Percentiles rank a stretch among this genome's conserved stretches.
Conservation (phyloP, 176 grass and related monocot species). For the Aegilops umbellulata region DNA sequence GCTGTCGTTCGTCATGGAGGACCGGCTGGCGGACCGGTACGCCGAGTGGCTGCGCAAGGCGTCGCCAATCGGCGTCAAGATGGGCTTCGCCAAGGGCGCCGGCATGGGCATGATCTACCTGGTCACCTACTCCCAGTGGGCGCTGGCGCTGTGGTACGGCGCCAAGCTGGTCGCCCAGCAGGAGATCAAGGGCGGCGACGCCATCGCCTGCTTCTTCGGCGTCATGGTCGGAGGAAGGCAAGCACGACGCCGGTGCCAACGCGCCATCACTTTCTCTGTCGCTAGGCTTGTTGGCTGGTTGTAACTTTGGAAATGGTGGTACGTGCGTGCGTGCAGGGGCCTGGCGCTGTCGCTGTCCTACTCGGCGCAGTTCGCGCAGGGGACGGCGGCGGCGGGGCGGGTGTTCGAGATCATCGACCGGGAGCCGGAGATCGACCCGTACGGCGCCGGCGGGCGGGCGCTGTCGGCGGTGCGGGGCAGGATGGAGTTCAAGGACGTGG, state of each 20-base stretch:
- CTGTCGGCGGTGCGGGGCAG: conserved; percentile 11
- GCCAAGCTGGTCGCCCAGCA: conserved; percentile 39
- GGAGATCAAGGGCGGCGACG: conserved; percentile 52
- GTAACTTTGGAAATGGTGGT: too few relatives aligned
- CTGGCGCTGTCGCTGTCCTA: conserved; percentile 57
- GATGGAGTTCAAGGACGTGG: conserved; percentile 59
- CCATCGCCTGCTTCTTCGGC: conserved; percentile 70
- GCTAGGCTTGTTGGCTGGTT: too few relatives aligned
- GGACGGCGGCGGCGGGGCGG: conserved; percentile 42
- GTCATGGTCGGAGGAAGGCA: conserved; percentile 69
- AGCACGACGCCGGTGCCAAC: not conserved
- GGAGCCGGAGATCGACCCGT: conserved; percentile 49
- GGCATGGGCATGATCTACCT: conserved; percentile 67
- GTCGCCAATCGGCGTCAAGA: conserved; percentile 46
- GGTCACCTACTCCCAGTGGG: conserved; percentile 68
- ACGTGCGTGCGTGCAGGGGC: conserved; percentile 20
- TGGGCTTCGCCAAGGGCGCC: conserved; percentile 72
- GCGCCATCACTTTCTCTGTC: too few relatives aligned
- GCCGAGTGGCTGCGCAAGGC: conserved; percentile 35
- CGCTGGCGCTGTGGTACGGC: conserved; percentile 66
- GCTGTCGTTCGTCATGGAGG: conserved; percentile 71
- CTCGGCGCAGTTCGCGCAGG: conserved; percentile 51
- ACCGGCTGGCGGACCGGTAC: conserved; percentile 48
- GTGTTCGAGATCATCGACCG: conserved; percentile 65
- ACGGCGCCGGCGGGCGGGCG: conserved; percentile 8